Conservation (phyloP, 1,284 basidiomycete species). For the Inonotus obliquus region DNA sequence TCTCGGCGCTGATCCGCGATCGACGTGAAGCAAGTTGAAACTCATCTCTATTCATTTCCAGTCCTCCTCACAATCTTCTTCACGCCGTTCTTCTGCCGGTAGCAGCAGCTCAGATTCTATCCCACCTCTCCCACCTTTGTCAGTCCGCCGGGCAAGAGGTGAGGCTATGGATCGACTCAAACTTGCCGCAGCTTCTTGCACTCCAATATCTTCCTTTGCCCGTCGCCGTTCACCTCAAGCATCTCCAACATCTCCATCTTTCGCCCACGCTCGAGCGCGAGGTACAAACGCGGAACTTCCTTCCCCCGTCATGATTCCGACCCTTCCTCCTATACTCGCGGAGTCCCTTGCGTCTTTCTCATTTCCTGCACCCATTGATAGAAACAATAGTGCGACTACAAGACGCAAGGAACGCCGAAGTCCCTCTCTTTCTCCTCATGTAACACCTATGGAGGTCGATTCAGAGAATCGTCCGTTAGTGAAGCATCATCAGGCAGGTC, state of each 20-base stretch:
- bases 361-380: background rate
- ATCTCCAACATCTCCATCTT: constrained; percentile 64
- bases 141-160: constrained; percentile 6
- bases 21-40: background rate
- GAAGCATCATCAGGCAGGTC: constrained; percentile 18
- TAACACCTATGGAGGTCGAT: constrained; percentile 14
- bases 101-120: background rate
- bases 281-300: constrained; percentile 31
- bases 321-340: constrained; percentile 39
- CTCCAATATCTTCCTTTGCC: constrained; percentile 72
- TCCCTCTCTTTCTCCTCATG: constrained; percentile 8
- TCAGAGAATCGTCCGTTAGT: constrained; percentile 7
- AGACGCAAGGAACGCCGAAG: constrained; percentile 5
- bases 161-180: constrained; percentile 8
- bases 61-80: constrained; percentile 4
- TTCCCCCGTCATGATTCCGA: constrained; percentile 55
- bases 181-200: constrained; percentile 35
- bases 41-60: background rate
- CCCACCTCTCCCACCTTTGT: constrained; percentile 7
- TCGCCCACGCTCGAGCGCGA: constrained; percentile 36
- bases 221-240: constrained; percentile 70
- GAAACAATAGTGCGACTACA: background rate
- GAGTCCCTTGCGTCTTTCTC: constrained; percentile 19
- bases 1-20: constrained; percentile 3
- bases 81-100: constrained; percentile 14